phyloP scores from a whole-genome alignment of 2,329 filamentous ascomycete species.

The Neonectria punicea region DNA sequence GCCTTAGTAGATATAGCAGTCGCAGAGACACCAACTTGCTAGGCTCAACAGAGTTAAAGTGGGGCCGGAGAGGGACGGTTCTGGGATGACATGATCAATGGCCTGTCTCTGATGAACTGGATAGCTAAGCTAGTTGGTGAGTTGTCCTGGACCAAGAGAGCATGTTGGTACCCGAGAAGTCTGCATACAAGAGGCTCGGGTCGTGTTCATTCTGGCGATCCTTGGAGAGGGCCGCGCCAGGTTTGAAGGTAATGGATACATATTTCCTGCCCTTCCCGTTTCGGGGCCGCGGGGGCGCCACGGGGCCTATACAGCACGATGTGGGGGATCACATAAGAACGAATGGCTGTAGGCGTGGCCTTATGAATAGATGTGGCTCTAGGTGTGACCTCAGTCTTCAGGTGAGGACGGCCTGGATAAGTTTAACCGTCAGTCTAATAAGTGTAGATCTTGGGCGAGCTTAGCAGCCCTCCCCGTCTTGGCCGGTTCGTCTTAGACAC shows the following conservation, averaged over 20 bases:
- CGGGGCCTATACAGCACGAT: background rate
- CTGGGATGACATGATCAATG: conserved; percentile 22
- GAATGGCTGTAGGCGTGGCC: background rate
- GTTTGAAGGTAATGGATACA: conserved; percentile 7
- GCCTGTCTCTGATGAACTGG: conserved; percentile 9
- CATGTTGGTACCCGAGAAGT: conserved; percentile 34
- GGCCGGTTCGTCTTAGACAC: background rate
- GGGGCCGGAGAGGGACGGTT: background rate
- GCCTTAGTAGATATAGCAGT: conserved; percentile 17
- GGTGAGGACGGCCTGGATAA: conserved; percentile 9
- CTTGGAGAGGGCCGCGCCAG: background rate
- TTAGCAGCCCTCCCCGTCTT: background rate
- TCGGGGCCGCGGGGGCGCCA: background rate
- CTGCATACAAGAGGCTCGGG: background rate
- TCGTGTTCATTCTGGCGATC: conserved; percentile 3
- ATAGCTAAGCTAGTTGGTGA: background rate
- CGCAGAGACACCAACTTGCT: background rate
- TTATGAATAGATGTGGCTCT: background rate
- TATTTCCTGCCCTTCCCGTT: conserved; percentile 20
- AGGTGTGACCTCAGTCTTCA: background rate
- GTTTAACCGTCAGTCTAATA: conserved; percentile 4
- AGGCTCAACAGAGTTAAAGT: background rate
- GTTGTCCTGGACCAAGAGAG: conserved; percentile 23
- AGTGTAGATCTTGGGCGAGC: background rate
- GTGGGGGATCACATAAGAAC: background rate